phyloP scores from a whole-genome alignment of 148 eudicot genomes.

The Limonium bicolor region DNA sequence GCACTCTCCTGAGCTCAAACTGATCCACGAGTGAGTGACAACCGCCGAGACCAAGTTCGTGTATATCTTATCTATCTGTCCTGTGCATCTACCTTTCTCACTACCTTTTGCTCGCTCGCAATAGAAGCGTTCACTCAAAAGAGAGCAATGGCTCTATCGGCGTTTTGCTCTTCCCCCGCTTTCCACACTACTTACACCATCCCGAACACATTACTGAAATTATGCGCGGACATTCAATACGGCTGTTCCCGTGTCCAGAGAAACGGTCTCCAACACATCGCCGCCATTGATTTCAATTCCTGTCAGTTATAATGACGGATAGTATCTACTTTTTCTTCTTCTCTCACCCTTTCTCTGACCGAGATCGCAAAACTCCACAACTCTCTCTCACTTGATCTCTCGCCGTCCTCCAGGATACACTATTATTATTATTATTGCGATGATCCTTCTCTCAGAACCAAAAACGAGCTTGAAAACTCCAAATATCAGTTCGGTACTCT shows the following conservation, averaged over 20 bases:
- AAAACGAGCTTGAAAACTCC: too few species aligned
- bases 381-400: neutral
- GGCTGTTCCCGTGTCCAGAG: conserved; percentile 15
- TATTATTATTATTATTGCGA: conserved; percentile 1
- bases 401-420: neutral
- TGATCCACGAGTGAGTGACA: neutral
- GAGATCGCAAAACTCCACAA: neutral
- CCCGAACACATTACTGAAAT: conserved; percentile 9
- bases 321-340: conserved; percentile 19
- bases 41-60: neutral
- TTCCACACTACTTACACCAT: conserved; percentile 1
- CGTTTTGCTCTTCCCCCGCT: conserved; percentile 2
- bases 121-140: neutral
- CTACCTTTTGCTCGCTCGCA: neutral
- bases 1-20: too few species aligned
- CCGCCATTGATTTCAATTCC: conserved; percentile 40
- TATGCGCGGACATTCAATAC: conserved; percentile 12
- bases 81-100: neutral
- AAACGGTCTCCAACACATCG: conserved; percentile 14
- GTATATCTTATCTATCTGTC: too few species aligned
- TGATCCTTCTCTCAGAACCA: neutral
- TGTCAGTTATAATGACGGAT: neutral
- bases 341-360: conserved; percentile 1
- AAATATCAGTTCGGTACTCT: too few species aligned
- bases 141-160: neutral